phyloP scores from a whole-genome alignment of 805 yeast species.

The Kodamaea jinghongensis region DNA sequence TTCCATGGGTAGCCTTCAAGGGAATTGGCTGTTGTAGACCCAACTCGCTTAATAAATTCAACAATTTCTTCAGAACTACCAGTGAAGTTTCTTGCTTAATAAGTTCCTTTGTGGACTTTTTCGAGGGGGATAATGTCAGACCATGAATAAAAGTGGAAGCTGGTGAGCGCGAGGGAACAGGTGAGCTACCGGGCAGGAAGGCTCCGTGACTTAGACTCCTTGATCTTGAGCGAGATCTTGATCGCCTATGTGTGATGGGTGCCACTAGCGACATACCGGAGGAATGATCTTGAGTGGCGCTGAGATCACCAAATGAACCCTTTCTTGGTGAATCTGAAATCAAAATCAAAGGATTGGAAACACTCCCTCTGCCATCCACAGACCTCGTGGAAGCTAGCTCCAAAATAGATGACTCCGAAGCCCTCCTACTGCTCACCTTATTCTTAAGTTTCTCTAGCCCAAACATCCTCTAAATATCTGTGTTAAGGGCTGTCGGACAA shows the following conservation, averaged over 20 bases:
- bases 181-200: conserved; percentile 3
- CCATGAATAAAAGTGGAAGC: not conserved
- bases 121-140: conserved; percentile 11
- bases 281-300: not conserved
- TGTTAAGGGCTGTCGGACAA: not conserved
- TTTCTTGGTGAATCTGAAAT: conserved; percentile 16
- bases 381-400: conserved; percentile 16
- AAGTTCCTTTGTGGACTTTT: conserved; percentile 34
- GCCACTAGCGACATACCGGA: conserved; percentile 1
- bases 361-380: conserved; percentile 19
- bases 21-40: conserved; percentile 42
- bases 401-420: conserved; percentile 23
- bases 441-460: conserved; percentile 26
- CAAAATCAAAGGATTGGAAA: conserved; percentile 21
- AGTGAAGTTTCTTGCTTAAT: conserved; percentile 38
- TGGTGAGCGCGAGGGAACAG: conserved; percentile 2
- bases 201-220: conserved; percentile 5
- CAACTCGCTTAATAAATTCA: conserved; percentile 28
- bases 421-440: conserved; percentile 25
- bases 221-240: conserved; percentile 13
- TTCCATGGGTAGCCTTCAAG: conserved; percentile 26
- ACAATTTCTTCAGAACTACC: conserved; percentile 35
- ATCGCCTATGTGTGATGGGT: conserved; percentile 9
- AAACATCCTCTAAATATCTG: conserved; percentile 8
- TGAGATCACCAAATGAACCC: not conserved